These are phyloP conservation scores for Baorangia bicolor DNA, from an alignment of 768 basidiomycete genomes.

Conservation along the genomic window DNA sequence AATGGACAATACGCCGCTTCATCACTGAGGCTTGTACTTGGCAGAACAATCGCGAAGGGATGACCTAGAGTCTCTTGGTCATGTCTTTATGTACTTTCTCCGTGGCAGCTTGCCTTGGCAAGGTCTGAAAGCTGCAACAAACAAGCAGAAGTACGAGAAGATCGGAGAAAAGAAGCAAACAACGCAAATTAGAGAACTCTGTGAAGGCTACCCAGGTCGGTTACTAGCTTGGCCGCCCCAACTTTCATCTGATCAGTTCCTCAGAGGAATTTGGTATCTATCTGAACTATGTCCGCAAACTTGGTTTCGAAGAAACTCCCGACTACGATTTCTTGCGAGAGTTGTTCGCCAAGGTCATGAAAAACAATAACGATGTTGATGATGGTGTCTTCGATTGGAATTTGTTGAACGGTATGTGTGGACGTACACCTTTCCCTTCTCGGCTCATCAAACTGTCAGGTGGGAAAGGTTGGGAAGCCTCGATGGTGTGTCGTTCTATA, in stretches of 20 bases:
- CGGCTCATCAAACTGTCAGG: slow-evolving; percentile 41
- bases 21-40: slow-evolving; percentile 4
- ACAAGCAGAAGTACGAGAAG: slow-evolving; percentile 99
- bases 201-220: slow-evolving; percentile 91
- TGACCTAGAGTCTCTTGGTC: slow-evolving; percentile 97
- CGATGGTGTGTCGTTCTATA: slow-evolving; percentile 52
- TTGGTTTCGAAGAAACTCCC: slow-evolving; percentile 98
- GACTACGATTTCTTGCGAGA: slow-evolving; percentile 98
- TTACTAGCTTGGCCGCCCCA: slow-evolving; percentile 5
- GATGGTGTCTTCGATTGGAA: slow-evolving; percentile 99
- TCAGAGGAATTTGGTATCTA: slow-evolving; percentile 98
- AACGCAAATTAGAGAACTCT: slow-evolving; percentile 95
- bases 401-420: slow-evolving; percentile 67
- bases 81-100: slow-evolving; percentile 99
- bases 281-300: slow-evolving; percentile 97
- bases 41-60: slow-evolving; percentile 90
- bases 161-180: slow-evolving; percentile 99
- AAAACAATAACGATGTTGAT: slow-evolving; percentile 86
- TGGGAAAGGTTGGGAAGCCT: slow-evolving; percentile 93
- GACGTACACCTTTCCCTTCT: not conserved
- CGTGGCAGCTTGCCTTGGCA: slow-evolving; percentile 98
- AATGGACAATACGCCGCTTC: not conserved
- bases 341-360: slow-evolving; percentile 90
- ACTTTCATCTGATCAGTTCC: slow-evolving; percentile 4
- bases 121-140: slow-evolving; percentile 97